Conservation (phyloP, 768 basidiomycete species). For the Hericium coralloides region DNA sequence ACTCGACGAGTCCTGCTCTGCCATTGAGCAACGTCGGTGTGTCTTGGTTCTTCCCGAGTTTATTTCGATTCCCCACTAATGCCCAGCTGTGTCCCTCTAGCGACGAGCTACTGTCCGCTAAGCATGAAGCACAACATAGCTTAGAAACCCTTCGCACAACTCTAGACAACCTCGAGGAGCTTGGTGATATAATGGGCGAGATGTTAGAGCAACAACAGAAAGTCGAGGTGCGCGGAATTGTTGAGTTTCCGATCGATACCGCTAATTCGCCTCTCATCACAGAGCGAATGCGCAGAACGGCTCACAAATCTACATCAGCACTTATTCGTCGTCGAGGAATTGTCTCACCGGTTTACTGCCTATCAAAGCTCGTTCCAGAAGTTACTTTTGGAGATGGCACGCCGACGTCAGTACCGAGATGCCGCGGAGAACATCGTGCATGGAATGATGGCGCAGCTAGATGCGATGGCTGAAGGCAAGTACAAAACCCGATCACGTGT, state of each 20-base stretch:
- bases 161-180: constrained; percentile 62
- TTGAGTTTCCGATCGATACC: not conserved
- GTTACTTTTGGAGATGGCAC: constrained; percentile 62
- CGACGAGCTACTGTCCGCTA: constrained; percentile 37
- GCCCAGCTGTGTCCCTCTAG: constrained; percentile 26
- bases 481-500: not conserved
- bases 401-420: constrained; percentile 60
- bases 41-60: too few relatives aligned
- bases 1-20: constrained; percentile 46
- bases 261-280: not conserved
- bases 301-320: constrained; percentile 51
- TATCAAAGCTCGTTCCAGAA: constrained; percentile 71
- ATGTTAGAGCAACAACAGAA: constrained; percentile 64
- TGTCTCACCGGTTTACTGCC: constrained; percentile 56
- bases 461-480: constrained; percentile 58
- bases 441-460: constrained; percentile 56
- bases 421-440: constrained; percentile 54
- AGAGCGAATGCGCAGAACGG: constrained; percentile 46
- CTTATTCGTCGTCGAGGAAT: constrained; percentile 49
- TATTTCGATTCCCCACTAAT: not conserved
- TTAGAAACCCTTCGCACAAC: constrained; percentile 39
- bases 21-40: constrained; percentile 29
- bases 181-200: constrained; percentile 71
- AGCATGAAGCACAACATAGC: constrained; percentile 34
- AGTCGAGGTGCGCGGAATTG: constrained; percentile 44